Percentiles rank a stretch among this genome's conserved stretches.
Evolutionary conservation across 306 rosid species (phyloP).

Genomic region (Trifolium dubium): DNA sequence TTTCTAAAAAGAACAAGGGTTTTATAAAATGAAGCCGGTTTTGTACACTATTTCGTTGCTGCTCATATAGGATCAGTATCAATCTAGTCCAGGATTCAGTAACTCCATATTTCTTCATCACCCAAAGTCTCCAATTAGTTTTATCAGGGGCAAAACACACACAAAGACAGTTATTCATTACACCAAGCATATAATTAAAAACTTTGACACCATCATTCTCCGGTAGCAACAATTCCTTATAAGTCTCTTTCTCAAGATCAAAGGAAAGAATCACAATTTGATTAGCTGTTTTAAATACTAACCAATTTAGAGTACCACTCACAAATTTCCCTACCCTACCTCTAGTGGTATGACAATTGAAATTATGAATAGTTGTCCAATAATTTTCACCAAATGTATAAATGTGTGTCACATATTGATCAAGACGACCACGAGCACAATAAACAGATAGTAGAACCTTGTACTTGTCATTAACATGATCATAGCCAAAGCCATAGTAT

Average conservation of each 20-base stretch:
- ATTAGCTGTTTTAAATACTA: not conserved
- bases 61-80: not conserved
- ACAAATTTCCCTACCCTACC: not conserved
- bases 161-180: not conserved
- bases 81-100: not conserved
- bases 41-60: too few relatives aligned
- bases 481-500: not conserved
- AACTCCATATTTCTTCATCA: not conserved
- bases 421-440: too few relatives aligned
- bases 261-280: not conserved
- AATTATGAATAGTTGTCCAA: not conserved
- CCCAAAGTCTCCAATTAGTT: not conserved
- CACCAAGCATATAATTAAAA: not conserved
- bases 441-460: not conserved
- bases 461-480: not conserved
- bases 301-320: not conserved
- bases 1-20: too few relatives aligned
- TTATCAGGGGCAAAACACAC: not conserved
- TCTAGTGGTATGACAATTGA: accelerated
- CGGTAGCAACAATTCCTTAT: not conserved
- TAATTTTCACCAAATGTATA: not conserved
- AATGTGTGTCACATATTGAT: not conserved
- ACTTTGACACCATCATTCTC: not conserved
- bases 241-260: not conserved
- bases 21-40: too few relatives aligned